phyloP scores from a whole-genome alignment of 192 early-diverging fungal species.

The Borealophlyctis nickersoniae region DNA sequence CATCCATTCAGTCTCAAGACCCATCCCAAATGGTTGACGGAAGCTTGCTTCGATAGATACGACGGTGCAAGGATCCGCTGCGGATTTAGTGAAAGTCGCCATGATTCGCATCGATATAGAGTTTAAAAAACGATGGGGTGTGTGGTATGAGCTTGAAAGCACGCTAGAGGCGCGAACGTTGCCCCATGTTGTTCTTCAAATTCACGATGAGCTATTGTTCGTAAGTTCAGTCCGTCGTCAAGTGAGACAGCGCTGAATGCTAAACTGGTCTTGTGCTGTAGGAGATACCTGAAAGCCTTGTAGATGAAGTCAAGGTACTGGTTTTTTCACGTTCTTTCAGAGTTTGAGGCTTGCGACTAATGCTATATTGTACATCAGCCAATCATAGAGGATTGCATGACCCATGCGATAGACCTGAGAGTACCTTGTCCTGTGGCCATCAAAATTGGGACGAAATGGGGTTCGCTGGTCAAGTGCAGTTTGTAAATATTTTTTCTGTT shows the following conservation, averaged over 20 bases:
- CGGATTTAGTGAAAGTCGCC: slow-evolving; percentile 29
- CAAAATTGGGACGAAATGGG: slow-evolving; percentile 15
- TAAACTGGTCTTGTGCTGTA: background rate
- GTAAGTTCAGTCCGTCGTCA: slow-evolving; percentile 12
- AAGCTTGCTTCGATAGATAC: slow-evolving; percentile 21
- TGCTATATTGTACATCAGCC: background rate
- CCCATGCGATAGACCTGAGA: slow-evolving; percentile 3
- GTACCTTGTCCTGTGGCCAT: slow-evolving; percentile 11
- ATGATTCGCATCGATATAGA: slow-evolving; percentile 7
- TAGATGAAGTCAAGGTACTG: background rate
- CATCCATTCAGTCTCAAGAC: background rate
- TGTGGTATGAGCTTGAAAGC: slow-evolving; percentile 15
- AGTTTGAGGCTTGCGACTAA: background rate
- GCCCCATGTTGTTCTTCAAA: slow-evolving; percentile 32
- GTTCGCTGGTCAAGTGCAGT: too few relatives aligned
- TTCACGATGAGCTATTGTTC: slow-evolving; percentile 37
- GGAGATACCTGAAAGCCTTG: slow-evolving; percentile 2
- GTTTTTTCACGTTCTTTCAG: too few relatives aligned
- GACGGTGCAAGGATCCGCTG: slow-evolving; percentile 38
- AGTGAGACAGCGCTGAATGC: too few relatives aligned
- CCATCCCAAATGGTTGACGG: background rate
- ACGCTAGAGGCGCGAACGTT: background rate
- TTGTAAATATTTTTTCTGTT: too few relatives aligned
- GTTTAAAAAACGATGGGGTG: slow-evolving; percentile 13
- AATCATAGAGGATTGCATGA: slow-evolving; percentile 21